phyloP scores from a whole-genome alignment of 768 basidiomycete genomes.

The Pseudohyphozyma bogoriensis region DNA sequence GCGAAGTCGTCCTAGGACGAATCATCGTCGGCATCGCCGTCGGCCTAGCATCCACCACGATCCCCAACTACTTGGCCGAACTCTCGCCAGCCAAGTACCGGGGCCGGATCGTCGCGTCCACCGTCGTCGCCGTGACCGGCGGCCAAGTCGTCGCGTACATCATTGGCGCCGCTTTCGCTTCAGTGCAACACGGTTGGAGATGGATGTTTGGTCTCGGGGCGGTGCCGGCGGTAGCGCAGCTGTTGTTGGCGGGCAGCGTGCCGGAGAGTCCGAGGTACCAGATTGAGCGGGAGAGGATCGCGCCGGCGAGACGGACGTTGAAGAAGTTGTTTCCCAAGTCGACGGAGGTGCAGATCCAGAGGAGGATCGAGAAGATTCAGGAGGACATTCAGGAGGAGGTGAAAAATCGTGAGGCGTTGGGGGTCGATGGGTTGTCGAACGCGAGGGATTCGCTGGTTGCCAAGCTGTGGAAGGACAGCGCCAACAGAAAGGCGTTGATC shows the following conservation, averaged over 20 bases:
- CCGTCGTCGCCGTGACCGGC: conserved; percentile 22
- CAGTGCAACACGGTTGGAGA: conserved; percentile 12
- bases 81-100: conserved; percentile 13
- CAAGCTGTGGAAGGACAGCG: conserved; percentile 13
- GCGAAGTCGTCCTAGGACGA: conserved; percentile 26
- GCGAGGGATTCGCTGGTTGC: background rate
- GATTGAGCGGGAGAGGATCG: background rate
- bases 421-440: background rate
- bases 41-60: conserved; percentile 13
- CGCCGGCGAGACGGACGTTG: conserved; percentile 4
- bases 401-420: too few relatives aligned
- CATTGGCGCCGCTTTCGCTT: conserved; percentile 11
- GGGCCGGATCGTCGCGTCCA: conserved; percentile 19
- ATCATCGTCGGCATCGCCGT: conserved; percentile 19
- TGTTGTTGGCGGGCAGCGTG: too few relatives aligned
- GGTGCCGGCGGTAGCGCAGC: conserved; percentile 17
- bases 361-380: conserved; percentile 6
- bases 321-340: background rate
- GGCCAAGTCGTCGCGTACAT: conserved; percentile 28
- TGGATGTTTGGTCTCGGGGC: conserved; percentile 21
- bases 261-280: conserved; percentile 20
- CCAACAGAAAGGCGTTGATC: conserved; percentile 13
- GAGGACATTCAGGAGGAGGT: background rate
- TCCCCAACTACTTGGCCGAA: conserved; percentile 27
- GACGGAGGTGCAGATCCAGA: conserved; percentile 2